phyloP scores from a whole-genome alignment of 2,329 filamentous ascomycete genomes.

The Eutypella sp. region DNA sequence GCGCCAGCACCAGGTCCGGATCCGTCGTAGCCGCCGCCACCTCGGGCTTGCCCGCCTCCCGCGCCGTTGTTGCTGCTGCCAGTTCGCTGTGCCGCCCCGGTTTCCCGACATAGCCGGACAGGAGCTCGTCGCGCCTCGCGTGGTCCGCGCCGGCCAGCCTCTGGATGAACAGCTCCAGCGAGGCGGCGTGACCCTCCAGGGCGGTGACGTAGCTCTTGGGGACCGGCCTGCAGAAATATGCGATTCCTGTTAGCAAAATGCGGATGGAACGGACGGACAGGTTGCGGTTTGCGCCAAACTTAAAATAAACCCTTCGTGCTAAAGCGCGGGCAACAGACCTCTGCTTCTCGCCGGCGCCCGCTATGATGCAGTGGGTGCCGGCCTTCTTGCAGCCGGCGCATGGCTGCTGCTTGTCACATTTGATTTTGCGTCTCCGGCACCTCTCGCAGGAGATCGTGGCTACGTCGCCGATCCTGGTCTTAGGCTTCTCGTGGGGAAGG shows the following conservation, averaged over 20 bases:
- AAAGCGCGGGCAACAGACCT: too few relatives aligned
- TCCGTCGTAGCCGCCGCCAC: conserved; percentile 8
- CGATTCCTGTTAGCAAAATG: background rate
- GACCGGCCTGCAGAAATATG: conserved; percentile 33
- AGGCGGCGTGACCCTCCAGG: conserved; percentile 41
- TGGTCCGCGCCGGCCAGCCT: conserved; percentile 37
- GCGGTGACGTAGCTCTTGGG: conserved; percentile 42
- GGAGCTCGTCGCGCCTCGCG: conserved; percentile 35
- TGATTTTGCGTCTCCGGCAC: background rate
- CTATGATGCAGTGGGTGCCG: background rate
- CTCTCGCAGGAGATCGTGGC: conserved; percentile 1
- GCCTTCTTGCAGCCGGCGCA: background rate
- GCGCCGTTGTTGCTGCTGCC: conserved; percentile 9
- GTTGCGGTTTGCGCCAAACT: too few relatives aligned
- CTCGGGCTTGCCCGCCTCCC: conserved; percentile 6
- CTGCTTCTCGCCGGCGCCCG: background rate
- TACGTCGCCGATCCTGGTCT: conserved; percentile 1
- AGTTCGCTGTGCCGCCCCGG: conserved; percentile 7
- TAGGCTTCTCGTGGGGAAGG: background rate
- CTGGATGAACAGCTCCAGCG: conserved; percentile 40
- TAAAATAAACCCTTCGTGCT: too few relatives aligned
- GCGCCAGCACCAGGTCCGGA: conserved; percentile 21
- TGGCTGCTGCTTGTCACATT: background rate
- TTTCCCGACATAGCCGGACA: conserved; percentile 30
- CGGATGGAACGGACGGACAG: too few relatives aligned